Evolutionary conservation across 345 rosid genomes (phyloP), one percentile per base, ranked within the genome.

Genomic region (Eutrema heterophyllum): DNA sequence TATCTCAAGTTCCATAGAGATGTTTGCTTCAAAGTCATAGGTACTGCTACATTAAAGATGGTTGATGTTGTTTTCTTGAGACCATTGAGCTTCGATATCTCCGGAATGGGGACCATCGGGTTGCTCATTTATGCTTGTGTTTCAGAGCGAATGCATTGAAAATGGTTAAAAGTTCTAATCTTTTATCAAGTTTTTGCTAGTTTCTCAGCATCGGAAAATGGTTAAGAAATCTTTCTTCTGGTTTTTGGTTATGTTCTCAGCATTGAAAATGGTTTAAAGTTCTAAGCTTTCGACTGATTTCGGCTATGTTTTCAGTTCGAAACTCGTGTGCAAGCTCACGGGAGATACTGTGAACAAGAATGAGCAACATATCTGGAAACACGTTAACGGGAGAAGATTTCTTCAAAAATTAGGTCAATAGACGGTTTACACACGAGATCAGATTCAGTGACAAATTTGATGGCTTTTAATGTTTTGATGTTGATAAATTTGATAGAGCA

Each of bases 361-460:
- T 3, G 97, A 90, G 80, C 96, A 90, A 71, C 98, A 93, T 68
- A 86, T 90, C 33, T 93, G 93, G 96, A 93, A 90, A 81, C 98
- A 93, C 32, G 74, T 93, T 59, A 88, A 86, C 7, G 98, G 98
- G 38, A 88, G 53, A 68, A 78, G 89, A 30, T 88, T 93, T 84
- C 93, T 93, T 75, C 86, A 83, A 75, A 87, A 81, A 80, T 72
- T 90, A 73, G 96, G 98, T 93, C 54, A 6, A 69, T 45, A 40
- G 69, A 46, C 6, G 5, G 67, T 44, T 52, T 57, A 33, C n/a
- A 6, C 38, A 9, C 58, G 24, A 27, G 13, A 36, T 26, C 30
- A 72, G 32, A 55, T 48, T 54, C 41, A 67, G 40, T 14, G 48
- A 43, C 26, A 24, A 21, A 21, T 21, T 21, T 21, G 24, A 1